Evolutionary conservation across 1,139 yeast species (phyloP), one percentile per base, ranked within the genome.

Genomic region (Sugiyamaella neomexicana): DNA sequence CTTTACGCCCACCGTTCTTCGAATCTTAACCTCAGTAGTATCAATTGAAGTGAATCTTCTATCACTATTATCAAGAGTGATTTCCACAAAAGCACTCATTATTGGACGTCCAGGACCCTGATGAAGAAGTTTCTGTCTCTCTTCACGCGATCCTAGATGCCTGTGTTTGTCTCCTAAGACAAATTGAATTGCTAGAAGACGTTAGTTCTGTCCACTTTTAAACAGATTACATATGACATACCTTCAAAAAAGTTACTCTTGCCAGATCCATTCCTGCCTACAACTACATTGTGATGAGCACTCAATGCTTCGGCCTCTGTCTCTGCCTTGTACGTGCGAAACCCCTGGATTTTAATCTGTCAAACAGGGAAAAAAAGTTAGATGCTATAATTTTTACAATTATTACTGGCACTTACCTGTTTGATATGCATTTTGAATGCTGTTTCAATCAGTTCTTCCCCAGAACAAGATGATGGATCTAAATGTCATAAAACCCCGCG

Each of bases 241-340:
- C 66, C 67, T 15, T 97, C 93, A 70, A 93, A 93, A 72, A 95
- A 88, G 70, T 93, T 93, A 50, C 97, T 89, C 70, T 93, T 93
- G 13, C 99, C 99, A 6, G 97, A 87, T 13, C 99, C 99, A 70
- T 93, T 93, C 52, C 97, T 75, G 2, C 99, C 99, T 31, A 93
- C 76, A 12, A 93, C 90, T 29, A 91, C 96, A 70, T 93, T 93
- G 68, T 86, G 88, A 57, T 82, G 81, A 0, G 95, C 95, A 0
- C 95, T 86, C 51, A 93, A 75, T 29, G 80, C 77, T 47, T 88
- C 95, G 15, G 93, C 81, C 8, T 81, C 79, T 0, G 97, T 89
- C 50, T 89, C 83, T 68, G 88, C 86, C 73, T 88, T 86, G 71
- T 90, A 93, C 58, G 99, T 91, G 72, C 90, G 90, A 76, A 93